These are phyloP conservation scores for Caloboletus firmus DNA, from an alignment of 1,284 basidiomycete genomes.

Conservation along the genomic window DNA sequence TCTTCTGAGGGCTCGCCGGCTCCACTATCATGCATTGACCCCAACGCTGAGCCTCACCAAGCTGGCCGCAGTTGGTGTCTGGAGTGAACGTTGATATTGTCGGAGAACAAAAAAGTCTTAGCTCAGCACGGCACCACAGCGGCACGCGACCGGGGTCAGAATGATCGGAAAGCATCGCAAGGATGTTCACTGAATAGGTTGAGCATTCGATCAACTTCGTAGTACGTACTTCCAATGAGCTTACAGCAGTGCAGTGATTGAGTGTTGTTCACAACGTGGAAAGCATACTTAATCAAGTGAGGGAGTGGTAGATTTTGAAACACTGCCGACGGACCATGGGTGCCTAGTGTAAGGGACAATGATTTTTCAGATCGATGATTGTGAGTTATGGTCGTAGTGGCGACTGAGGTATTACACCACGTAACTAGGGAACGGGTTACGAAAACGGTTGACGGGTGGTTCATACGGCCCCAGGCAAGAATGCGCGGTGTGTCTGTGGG, in stretches of 20 bases:
- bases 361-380: neutral
- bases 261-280: neutral
- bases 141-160: neutral
- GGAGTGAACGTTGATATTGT: neutral
- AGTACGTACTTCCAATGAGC: neutral
- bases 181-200: no score
- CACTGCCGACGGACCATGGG: neutral
- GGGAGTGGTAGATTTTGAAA: neutral
- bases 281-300: neutral
- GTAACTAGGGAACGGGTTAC: neutral
- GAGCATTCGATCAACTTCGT: neutral
- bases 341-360: neutral
- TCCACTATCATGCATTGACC: neutral
- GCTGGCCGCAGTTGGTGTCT: neutral
- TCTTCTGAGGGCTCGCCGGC: neutral
- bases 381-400: neutral
- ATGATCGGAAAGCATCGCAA: neutral
- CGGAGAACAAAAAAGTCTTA: neutral
- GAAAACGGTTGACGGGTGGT: neutral
- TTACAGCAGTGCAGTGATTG: neutral
- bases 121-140: neutral
- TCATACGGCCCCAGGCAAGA: constrained; percentile 5
- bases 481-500: constrained; percentile 4
- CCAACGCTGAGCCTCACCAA: no score
- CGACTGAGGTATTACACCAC: neutral